Percentiles rank a stretch among this genome's conserved stretches.
These are phyloP conservation scores for Lasiodiplodia sp. DNA, from an alignment of 2,329 filamentous ascomycete genomes.

Conservation along the genomic window DNA sequence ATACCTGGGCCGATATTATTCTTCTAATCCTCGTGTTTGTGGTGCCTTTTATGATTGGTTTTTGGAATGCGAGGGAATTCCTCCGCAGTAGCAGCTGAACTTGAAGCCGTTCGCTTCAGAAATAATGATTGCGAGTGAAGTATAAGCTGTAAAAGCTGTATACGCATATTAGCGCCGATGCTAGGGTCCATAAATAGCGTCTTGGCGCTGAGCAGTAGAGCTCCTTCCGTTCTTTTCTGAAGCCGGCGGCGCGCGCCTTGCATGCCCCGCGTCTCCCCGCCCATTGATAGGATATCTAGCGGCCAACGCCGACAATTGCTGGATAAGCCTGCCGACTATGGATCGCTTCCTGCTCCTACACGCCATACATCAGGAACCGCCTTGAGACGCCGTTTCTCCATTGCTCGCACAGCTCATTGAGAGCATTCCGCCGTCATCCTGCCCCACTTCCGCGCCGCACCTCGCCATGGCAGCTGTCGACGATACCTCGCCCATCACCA, in stretches of 20 bases:
- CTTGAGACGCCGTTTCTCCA: neutral
- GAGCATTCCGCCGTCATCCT: too few relatives aligned
- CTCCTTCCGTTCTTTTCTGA: conserved; percentile 5
- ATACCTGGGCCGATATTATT: too few relatives aligned
- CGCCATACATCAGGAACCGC: neutral
- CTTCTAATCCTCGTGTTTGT: too few relatives aligned
- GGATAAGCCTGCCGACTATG: conserved; percentile 18
- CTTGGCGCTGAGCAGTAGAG: neutral
- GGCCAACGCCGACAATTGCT: conserved; percentile 6
- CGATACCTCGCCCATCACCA: conserved; percentile 16
- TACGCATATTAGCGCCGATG: neutral
- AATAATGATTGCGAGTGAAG: too few relatives aligned
- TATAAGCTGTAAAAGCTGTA: neutral
- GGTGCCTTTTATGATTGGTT: too few relatives aligned
- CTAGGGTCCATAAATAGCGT: neutral
- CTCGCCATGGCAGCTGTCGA: neutral
- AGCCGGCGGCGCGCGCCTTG: neutral
- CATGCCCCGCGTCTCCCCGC: conserved; percentile 1
- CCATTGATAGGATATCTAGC: conserved; percentile 19
- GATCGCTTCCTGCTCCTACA: neutral
- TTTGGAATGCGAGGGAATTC: too few relatives aligned
- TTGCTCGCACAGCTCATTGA: neutral
- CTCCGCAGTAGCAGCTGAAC: too few relatives aligned
- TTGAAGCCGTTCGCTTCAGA: too few relatives aligned
- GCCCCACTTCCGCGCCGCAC: neutral